Percentiles rank a stretch among this genome's conserved stretches.
These are phyloP conservation scores for Fusarium newnesense DNA, from an alignment of 2,329 filamentous ascomycete genomes.

Conservation along the genomic window DNA sequence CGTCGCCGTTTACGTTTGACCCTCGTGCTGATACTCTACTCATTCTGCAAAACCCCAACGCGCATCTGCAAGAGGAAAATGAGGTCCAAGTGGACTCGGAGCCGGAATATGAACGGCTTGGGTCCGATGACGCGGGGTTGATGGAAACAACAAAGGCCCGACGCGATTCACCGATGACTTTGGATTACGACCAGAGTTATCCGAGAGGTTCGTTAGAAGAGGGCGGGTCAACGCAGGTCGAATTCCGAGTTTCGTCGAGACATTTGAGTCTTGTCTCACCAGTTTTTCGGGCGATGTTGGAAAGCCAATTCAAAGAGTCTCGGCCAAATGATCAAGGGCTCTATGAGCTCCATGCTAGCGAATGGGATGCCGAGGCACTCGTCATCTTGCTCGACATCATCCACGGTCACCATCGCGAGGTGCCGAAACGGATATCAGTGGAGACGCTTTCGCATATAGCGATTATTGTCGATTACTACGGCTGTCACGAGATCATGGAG, in stretches of 20 bases:
- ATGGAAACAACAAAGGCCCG: constrained; percentile 2
- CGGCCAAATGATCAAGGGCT: constrained; percentile 1
- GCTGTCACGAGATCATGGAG: constrained; percentile 43
- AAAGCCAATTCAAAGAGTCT: constrained; percentile 19
- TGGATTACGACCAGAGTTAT: constrained; percentile 15
- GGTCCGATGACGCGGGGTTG: constrained; percentile 5
- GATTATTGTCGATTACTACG: constrained; percentile 46
- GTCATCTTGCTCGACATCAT: constrained; percentile 45
- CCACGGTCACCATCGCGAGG: constrained; percentile 39
- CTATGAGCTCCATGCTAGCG: constrained; percentile 15
- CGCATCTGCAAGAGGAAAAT: neutral
- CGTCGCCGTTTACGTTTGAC: constrained; percentile 18
- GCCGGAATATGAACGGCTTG: constrained; percentile 18
- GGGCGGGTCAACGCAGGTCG: neutral
- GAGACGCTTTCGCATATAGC: constrained; percentile 44
- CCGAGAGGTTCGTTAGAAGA: neutral
- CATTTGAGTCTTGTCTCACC: constrained; percentile 31
- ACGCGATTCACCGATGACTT: constrained; percentile 19
- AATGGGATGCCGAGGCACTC: constrained; percentile 45
- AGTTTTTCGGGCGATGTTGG: constrained; percentile 26
- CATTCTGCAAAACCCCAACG: constrained; percentile 13
- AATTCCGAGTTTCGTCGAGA: constrained; percentile 22
- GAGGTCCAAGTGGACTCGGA: constrained; percentile 15
- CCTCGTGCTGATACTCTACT: constrained; percentile 20
- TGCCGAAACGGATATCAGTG: constrained; percentile 33